Evolutionary conservation across 176 grass and related monocot species (phyloP).

Genomic region (Avena sativa): DNA sequence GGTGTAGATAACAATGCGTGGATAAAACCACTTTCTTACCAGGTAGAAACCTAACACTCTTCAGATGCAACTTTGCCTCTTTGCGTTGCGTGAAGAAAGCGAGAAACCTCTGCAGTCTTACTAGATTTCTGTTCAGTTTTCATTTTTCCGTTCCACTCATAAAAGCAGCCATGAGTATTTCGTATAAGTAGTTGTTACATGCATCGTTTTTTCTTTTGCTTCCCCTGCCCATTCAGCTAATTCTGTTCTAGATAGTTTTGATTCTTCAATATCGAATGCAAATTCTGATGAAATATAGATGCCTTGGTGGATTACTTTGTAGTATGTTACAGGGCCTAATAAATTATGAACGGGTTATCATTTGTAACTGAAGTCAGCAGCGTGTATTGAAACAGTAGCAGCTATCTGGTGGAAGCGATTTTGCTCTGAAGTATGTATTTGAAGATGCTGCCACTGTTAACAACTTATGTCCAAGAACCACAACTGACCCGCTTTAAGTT

Average conservation of each 20-base stretch:
- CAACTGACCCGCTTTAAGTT: constrained; percentile 31
- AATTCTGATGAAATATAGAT: background rate
- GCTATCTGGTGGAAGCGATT: constrained; percentile 15
- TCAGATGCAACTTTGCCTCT: constrained; percentile 11
- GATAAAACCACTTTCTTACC: constrained; percentile 89
- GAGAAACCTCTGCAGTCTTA: background rate
- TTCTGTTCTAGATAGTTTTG: constrained; percentile 5
- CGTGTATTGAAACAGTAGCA: background rate
- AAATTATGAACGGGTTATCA: constrained; percentile 10
- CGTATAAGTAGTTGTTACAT: background rate
- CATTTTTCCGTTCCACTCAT: background rate
- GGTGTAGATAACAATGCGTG: constrained; percentile 90
- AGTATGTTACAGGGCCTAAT: background rate
- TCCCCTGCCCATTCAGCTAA: background rate
- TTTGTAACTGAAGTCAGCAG: constrained; percentile 1
- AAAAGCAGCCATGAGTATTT: constrained; percentile 8
- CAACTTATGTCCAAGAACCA: constrained; percentile 15
- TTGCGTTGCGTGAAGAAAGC: background rate
- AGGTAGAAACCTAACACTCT: constrained; percentile 58
- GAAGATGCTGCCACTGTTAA: constrained; percentile 28
- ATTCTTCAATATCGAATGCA: background rate
- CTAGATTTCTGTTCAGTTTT: constrained; percentile 31
- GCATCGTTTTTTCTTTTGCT: constrained; percentile 23
- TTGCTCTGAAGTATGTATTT: constrained; percentile 1
- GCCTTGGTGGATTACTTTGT: constrained; percentile 3